phyloP scores from a whole-genome alignment of 2,329 filamentous ascomycete genomes.

The Ophiostoma triangulosporum region DNA sequence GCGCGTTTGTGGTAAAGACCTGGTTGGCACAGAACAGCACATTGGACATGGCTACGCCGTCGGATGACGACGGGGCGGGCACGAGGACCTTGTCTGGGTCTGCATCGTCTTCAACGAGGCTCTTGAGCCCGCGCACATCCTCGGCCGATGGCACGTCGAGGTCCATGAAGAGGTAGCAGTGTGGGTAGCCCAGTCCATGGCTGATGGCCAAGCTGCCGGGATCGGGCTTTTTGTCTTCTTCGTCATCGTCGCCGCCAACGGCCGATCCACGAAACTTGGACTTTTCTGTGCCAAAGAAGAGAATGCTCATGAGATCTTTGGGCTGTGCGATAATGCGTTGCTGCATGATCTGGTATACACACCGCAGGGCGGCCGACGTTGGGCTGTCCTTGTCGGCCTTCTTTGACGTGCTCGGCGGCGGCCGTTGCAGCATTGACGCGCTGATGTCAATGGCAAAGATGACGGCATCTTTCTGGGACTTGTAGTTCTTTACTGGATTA shows the following conservation, averaged over 20 bases:
- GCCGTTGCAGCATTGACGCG: constrained; percentile 65
- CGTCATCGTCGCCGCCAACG: background rate
- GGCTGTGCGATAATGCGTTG: constrained; percentile 96
- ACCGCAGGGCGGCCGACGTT: constrained; percentile 75
- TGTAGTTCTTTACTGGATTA: constrained; percentile 41
- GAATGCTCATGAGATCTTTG: constrained; percentile 90
- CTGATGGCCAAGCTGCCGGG: background rate
- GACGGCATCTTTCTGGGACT: constrained; percentile 92
- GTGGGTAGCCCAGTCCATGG: constrained; percentile 56
- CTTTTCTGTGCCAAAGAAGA: constrained; percentile 81
- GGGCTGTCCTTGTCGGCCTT: constrained; percentile 69
- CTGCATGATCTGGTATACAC: constrained; percentile 89
- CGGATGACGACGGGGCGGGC: constrained; percentile 44
- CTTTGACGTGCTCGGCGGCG: constrained; percentile 56
- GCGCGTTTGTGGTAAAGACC: constrained; percentile 86
- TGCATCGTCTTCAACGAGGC: constrained; percentile 61
- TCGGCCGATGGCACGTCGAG: constrained; percentile 75
- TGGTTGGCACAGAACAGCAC: constrained; percentile 92
- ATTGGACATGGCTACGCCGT: constrained; percentile 58
- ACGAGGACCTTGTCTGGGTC: constrained; percentile 54
- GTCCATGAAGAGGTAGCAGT: constrained; percentile 85
- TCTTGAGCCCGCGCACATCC: constrained; percentile 69
- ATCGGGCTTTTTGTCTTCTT: constrained; percentile 29
- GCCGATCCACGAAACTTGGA: constrained; percentile 52
- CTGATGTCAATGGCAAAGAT: constrained; percentile 91